Evolutionary conservation across 2,329 filamentous ascomycete species (phyloP).

Genomic region (Aspergillus ibericus): DNA sequence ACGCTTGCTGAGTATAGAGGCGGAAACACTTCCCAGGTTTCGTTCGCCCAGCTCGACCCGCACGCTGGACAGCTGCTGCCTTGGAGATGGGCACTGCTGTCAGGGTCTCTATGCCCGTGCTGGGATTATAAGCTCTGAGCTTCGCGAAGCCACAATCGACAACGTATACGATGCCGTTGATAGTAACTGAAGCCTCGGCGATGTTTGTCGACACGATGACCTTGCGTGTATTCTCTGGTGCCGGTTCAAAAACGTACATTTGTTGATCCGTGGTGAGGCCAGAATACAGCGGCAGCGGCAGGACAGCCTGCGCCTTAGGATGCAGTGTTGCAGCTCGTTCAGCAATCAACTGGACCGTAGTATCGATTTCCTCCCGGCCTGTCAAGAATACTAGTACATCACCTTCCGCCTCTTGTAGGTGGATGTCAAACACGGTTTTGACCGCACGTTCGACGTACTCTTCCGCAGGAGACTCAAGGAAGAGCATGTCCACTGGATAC

Average conservation of each 20-base stretch:
- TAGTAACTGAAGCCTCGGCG: constrained; percentile 92
- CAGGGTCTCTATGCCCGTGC: constrained; percentile 82
- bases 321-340: constrained; percentile 68
- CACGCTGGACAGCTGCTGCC: constrained; percentile 87
- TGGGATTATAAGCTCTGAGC: constrained; percentile 78
- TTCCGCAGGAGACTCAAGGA: constrained; percentile 73
- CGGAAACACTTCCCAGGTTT: constrained; percentile 91
- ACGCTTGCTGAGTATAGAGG: constrained; percentile 79
- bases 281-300: constrained; percentile 80
- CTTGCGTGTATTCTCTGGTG: constrained; percentile 79
- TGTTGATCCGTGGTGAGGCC: constrained; percentile 88
- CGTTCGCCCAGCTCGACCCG: constrained; percentile 85
- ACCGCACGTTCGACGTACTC: constrained; percentile 84
- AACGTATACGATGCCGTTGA: constrained; percentile 87
- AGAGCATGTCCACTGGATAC: constrained; percentile 85
- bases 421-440: constrained; percentile 82
- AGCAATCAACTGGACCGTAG: constrained; percentile 72
- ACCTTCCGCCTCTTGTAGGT: constrained; percentile 74
- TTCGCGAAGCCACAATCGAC: constrained; percentile 91
- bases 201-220: constrained; percentile 95
- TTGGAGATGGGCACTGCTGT: constrained; percentile 81
- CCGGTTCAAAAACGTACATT: constrained; percentile 88
- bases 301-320: constrained; percentile 59
- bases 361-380: constrained; percentile 89
- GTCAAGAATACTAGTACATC: constrained; percentile 92